Percentiles rank a stretch among this genome's conserved stretches.
Evolutionary conservation across 2,329 filamentous ascomycete genomes (phyloP).

Genomic region (Hypoxylon sp.): DNA sequence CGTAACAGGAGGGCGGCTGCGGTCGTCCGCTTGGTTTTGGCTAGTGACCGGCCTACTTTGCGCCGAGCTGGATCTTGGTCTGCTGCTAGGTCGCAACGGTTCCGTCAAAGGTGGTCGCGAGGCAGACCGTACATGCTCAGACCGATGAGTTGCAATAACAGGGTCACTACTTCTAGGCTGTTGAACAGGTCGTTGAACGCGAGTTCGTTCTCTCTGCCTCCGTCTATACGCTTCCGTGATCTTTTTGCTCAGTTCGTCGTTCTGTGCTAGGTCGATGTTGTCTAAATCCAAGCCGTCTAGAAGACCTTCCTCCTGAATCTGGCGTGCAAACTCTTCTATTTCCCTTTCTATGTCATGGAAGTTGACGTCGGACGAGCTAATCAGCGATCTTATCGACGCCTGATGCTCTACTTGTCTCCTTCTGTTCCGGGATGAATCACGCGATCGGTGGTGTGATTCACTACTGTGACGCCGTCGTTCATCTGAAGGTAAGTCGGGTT

Average conservation of each 20-base stretch:
- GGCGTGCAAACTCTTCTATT: constrained; percentile 89
- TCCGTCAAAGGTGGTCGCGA: constrained; percentile 50
- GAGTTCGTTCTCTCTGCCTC: constrained; percentile 75
- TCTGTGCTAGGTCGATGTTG: constrained; percentile 84
- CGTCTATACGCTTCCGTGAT: constrained; percentile 91
- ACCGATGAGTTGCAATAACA: constrained; percentile 58
- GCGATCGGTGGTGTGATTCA: constrained; percentile 61
- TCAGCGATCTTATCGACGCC: constrained; percentile 85
- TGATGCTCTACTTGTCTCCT: constrained; percentile 85
- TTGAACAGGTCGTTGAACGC: constrained; percentile 57
- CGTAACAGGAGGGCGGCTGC: constrained; percentile 66
- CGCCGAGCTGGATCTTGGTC: constrained; percentile 53
- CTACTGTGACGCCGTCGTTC: constrained; percentile 59
- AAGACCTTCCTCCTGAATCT: constrained; percentile 89
- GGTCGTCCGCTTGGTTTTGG: constrained; percentile 62
- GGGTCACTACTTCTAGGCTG: constrained; percentile 61
- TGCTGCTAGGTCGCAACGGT: constrained; percentile 48
- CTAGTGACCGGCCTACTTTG: constrained; percentile 55
- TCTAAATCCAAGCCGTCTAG: constrained; percentile 91
- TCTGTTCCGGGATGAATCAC: constrained; percentile 57
- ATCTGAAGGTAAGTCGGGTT: constrained; percentile 57
- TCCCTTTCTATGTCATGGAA: constrained; percentile 86
- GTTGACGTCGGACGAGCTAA: constrained; percentile 84
- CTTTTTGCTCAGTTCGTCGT: constrained; percentile 90
- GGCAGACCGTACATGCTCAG: constrained; percentile 50